Evolutionary conservation across 257 asterid genomes (phyloP), one percentile per base, ranked within the genome.

Genomic region (Plantago ovata): DNA sequence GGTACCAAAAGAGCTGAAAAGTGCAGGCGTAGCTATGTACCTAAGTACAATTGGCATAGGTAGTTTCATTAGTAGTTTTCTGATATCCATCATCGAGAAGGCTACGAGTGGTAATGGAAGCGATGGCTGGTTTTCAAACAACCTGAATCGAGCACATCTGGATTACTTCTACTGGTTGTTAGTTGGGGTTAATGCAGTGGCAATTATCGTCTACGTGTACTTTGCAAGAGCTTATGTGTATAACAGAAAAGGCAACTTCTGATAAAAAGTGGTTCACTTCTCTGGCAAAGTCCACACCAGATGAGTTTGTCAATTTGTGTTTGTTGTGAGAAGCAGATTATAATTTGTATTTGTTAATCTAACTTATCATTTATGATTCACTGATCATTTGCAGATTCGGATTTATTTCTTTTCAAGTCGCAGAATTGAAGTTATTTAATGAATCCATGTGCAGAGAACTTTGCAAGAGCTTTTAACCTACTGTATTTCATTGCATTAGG

Each of bases 81-180:
- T 84, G 19, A 71, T 79, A 21, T 75, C 74, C 4, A 10, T 47
- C n/a, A 66, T 84, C 8, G 69, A 84, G 42, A 66, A 50, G 54
- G 55, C 53, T 12, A 80, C 84, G 1, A 38, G 77, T 12, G 18
- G 58, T 11, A 32, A 60, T 15, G 86, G 71, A 0, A 44, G 21
- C 3, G 66, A 49, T 6, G 70, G 89, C 13, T 84, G 89, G 86
- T 72, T 84, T 55, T 50, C 75, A 4, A 63, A 69, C 42, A 77
- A 84, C 69, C 54, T 76, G 79, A 81, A 77, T 46, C 53, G 45
- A 33, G 86, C 75, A 3, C 88, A 74, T 67, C 60, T 84, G 6
- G 81, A 84, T 36, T 76, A 84, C 70, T 84, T 84, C 68, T 84
- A 79, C 32, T 76, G 84, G 84, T 53, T 81, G 18, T 61, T 84